A percentile compares a stretch with the other conserved stretches of the same genome.
phyloP scores from a whole-genome alignment of 2,329 filamentous ascomycete species.

The Cordyceps cicadae region DNA sequence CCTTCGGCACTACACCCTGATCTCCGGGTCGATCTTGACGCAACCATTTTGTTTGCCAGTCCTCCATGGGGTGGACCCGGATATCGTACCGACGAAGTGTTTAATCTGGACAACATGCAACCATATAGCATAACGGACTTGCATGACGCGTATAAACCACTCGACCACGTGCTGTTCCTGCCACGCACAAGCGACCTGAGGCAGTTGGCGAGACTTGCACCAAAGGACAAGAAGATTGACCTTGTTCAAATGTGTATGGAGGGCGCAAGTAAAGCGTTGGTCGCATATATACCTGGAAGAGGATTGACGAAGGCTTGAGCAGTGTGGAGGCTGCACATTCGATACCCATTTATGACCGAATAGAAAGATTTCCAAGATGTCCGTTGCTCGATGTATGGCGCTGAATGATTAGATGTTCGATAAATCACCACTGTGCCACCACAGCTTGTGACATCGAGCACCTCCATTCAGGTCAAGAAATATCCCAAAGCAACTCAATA shows the following conservation, averaged over 20 bases:
- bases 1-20: slow-evolving; percentile 30
- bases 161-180: slow-evolving; percentile 67
- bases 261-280: slow-evolving; percentile 76
- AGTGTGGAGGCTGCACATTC: not conserved
- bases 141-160: slow-evolving; percentile 50
- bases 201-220: slow-evolving; percentile 59
- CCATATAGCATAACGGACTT: slow-evolving; percentile 67
- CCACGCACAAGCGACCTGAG: slow-evolving; percentile 77
- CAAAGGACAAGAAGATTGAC: slow-evolving; percentile 49
- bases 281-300: slow-evolving; percentile 48
- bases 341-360: not conserved
- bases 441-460: no score
- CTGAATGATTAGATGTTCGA: not conserved
- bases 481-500: no score
- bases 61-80: slow-evolving; percentile 54
- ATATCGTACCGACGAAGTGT: slow-evolving; percentile 56
- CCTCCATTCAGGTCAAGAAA: no score
- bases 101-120: slow-evolving; percentile 78
- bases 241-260: slow-evolving; percentile 88
- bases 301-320: not conserved
- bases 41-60: slow-evolving; percentile 46
- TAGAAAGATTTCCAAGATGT: not conserved
- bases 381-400: not conserved
- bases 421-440: no score
- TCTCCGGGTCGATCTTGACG: slow-evolving; percentile 32